Conservation (phyloP, 768 basidiomycete genomes). For the Rhodotorula taiwanensis region DNA sequence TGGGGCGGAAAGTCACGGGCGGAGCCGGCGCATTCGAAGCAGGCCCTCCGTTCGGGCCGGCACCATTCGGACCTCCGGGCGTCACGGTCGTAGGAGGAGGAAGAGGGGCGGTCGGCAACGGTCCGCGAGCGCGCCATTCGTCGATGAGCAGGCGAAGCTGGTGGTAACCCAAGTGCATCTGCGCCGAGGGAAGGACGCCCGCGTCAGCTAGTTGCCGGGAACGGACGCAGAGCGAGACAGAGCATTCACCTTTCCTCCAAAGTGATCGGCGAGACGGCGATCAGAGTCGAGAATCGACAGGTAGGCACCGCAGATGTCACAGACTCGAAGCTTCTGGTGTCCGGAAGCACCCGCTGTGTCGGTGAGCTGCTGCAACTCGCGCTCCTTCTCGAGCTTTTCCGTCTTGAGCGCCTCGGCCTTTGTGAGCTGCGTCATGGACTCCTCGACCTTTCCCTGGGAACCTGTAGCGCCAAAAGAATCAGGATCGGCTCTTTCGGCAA, state of each 20-base stretch:
- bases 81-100: conserved; percentile 2
- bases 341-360: conserved; percentile 98
- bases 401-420: conserved; percentile 96
- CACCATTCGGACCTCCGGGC: not conserved
- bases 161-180: conserved; percentile 99
- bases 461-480: conserved; percentile 51
- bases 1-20: conserved; percentile 42
- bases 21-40: conserved; percentile 4
- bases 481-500: conserved; percentile 4
- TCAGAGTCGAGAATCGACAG: conserved; percentile 96
- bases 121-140: conserved; percentile 52
- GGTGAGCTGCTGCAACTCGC: conserved; percentile 88
- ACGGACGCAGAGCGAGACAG: not conserved
- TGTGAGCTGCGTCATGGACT: conserved; percentile 94
- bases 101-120: conserved; percentile 29
- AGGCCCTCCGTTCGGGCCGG: conserved; percentile 10
- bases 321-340: conserved; percentile 99
- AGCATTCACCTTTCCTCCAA: conserved; percentile 85
- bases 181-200: not conserved
- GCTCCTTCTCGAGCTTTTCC: conserved; percentile 94
- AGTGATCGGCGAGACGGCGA: conserved; percentile 96
- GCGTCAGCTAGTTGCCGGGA: not conserved
- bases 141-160: conserved; percentile 88
- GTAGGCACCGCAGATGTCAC: conserved; percentile 99
- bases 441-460: conserved; percentile 98